phyloP scores from a whole-genome alignment of 805 yeast genomes.

The Wickerhamomyces bisporus region DNA sequence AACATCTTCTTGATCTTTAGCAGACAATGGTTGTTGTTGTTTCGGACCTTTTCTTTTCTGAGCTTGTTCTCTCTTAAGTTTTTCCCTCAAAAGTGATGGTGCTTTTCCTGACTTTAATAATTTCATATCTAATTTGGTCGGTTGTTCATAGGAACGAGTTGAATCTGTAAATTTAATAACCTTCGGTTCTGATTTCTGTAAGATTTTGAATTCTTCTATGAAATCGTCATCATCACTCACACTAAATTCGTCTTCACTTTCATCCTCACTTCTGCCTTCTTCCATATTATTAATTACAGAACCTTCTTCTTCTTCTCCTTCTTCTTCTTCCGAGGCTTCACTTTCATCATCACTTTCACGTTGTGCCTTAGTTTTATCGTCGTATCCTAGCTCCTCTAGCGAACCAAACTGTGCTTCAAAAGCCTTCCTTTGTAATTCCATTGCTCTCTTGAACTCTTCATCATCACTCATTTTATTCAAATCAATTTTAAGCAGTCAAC shows the following conservation, averaged over 20 bases:
- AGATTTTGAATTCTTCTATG: constrained; percentile 9
- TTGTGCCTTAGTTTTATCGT: constrained; percentile 35
- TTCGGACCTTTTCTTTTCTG: constrained; percentile 4
- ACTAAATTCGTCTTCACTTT: constrained; percentile 19
- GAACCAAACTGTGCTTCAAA: constrained; percentile 65
- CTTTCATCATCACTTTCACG: constrained; percentile 11
- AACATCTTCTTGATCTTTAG: constrained; percentile 43
- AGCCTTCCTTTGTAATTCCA: constrained; percentile 51
- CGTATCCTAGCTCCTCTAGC: constrained; percentile 47
- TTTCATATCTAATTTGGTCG: constrained; percentile 46
- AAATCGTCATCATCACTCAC: constrained; percentile 17
- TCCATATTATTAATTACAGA: constrained; percentile 18
- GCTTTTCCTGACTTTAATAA: constrained; percentile 52
- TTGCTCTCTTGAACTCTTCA: constrained; percentile 9
- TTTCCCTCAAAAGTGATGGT: constrained; percentile 33
- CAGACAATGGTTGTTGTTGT: constrained; percentile 18
- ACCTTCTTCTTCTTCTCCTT: constrained; percentile 18
- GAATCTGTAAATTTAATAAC: constrained; percentile 37
- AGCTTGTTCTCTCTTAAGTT: constrained; percentile 9
- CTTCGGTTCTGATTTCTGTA: constrained; percentile 9
- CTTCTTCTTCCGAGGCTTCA: constrained; percentile 25
- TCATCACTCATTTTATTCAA: constrained; percentile 5
- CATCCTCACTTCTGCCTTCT: constrained; percentile 20
- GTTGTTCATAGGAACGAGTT: constrained; percentile 23
- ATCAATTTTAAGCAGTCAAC: background rate